A percentile compares a stretch with the other conserved stretches of the same genome.
These are phyloP conservation scores for Rhizoctonia solani DNA, from an alignment of 1,284 basidiomycete genomes.

Conservation along the genomic window DNA sequence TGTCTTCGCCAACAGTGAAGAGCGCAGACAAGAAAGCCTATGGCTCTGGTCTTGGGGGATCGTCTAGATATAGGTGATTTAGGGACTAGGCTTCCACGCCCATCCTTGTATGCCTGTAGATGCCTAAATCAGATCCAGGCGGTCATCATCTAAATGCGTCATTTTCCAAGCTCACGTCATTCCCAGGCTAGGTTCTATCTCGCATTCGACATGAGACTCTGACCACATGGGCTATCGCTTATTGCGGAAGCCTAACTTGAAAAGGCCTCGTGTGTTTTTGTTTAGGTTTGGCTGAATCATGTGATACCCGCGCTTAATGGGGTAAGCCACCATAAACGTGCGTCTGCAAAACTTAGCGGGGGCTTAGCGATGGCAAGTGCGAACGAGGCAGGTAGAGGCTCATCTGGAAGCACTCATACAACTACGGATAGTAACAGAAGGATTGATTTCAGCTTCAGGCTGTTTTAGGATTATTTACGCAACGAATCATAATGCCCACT, in stretches of 20 bases:
- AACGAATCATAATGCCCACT: slow-evolving; percentile 10
- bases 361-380: too few relatives aligned
- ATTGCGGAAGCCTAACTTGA: background rate
- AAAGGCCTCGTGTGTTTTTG: background rate
- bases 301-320: background rate
- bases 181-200: background rate
- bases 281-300: background rate
- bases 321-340: too few relatives aligned
- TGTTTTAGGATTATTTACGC: background rate
- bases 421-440: background rate
- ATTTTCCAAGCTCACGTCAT: background rate
- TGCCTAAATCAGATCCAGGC: slow-evolving; percentile 11
- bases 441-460: background rate
- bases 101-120: background rate
- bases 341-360: too few relatives aligned
- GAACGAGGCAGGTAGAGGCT: too few relatives aligned
- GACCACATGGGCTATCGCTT: background rate
- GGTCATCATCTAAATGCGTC: slow-evolving; percentile 2
- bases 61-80: slow-evolving; percentile 3
- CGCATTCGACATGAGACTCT: background rate
- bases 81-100: background rate
- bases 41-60: background rate
- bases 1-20: background rate
- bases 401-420: background rate
- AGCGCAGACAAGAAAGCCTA: background rate